These are phyloP conservation scores for Lathyrus sativus DNA, from an alignment of 306 rosid genomes.

Conservation along the genomic window DNA sequence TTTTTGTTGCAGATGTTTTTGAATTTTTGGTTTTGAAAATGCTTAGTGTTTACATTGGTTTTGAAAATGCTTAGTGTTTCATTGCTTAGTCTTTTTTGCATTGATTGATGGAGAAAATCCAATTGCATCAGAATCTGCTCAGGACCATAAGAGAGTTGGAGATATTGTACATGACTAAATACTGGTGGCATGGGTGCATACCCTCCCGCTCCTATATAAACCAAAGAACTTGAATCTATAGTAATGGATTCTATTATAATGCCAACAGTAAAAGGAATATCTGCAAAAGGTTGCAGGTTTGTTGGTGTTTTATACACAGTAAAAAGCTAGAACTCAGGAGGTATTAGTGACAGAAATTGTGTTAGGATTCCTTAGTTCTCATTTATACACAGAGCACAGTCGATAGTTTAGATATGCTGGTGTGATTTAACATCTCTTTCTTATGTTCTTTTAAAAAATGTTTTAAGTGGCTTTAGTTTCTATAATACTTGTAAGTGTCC, in stretches of 20 bases:
- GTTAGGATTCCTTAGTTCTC: slow-evolving; percentile 10
- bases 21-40: too few relatives aligned
- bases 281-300: slow-evolving; percentile 85
- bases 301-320: slow-evolving; percentile 68
- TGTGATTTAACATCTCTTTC: not conserved
- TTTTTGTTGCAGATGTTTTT: too few relatives aligned
- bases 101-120: slow-evolving; percentile 95
- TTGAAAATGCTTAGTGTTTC: too few relatives aligned
- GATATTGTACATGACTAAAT: slow-evolving; percentile 91
- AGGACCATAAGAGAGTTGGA: slow-evolving; percentile 94
- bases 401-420: slow-evolving; percentile 19
- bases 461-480: too few relatives aligned
- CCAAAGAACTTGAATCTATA: slow-evolving; percentile 71
- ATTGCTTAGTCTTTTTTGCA: slow-evolving; percentile 53
- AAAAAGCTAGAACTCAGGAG: slow-evolving; percentile 10
- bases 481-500: not conserved
- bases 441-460: slow-evolving; percentile 13
- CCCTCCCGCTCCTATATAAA: slow-evolving; percentile 85
- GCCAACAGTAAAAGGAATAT: slow-evolving; percentile 95
- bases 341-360: not conserved
- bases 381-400: slow-evolving; percentile 3
- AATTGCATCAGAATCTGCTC: slow-evolving; percentile 88
- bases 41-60: too few relatives aligned
- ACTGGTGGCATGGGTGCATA: slow-evolving; percentile 99
- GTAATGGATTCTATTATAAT: slow-evolving; percentile 85